Evolutionary conservation across 306 rosid genomes (phyloP).

Genomic region (Purshia tridentata): DNA sequence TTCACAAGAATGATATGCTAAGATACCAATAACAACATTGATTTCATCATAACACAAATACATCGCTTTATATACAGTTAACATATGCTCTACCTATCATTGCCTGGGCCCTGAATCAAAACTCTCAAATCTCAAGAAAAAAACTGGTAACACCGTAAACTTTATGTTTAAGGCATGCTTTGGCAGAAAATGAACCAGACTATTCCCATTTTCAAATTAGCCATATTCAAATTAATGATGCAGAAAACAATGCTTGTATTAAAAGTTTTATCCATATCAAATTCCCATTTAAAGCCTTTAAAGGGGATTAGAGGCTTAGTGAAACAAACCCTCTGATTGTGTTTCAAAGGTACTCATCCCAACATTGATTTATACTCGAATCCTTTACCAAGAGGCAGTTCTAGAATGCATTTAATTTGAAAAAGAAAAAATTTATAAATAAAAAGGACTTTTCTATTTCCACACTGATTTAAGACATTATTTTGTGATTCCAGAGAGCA

Average conservation of each 20-base stretch:
- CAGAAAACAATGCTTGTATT: no score
- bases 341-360: no score
- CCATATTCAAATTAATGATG: no score
- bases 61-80: neutral
- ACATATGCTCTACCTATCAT: neutral
- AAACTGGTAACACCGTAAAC: neutral
- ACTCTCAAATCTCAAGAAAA: neutral
- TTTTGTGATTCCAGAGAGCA: constrained; percentile 10
- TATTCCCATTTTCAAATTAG: neutral
- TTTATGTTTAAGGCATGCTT: neutral
- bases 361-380: neutral
- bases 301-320: no score
- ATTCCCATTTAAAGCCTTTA: no score
- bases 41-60: constrained; percentile 16
- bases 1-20: constrained; percentile 20
- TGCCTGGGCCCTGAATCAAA: neutral
- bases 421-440: neutral
- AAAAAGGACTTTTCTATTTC: neutral
- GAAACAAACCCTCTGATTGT: no score
- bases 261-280: no score
- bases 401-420: neutral
- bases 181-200: neutral
- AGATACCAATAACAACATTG: constrained; percentile 13
- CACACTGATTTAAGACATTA: neutral
- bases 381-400: neutral